Evolutionary conservation across 768 basidiomycete species (phyloP).

Genomic region (Podaxis sp.): DNA sequence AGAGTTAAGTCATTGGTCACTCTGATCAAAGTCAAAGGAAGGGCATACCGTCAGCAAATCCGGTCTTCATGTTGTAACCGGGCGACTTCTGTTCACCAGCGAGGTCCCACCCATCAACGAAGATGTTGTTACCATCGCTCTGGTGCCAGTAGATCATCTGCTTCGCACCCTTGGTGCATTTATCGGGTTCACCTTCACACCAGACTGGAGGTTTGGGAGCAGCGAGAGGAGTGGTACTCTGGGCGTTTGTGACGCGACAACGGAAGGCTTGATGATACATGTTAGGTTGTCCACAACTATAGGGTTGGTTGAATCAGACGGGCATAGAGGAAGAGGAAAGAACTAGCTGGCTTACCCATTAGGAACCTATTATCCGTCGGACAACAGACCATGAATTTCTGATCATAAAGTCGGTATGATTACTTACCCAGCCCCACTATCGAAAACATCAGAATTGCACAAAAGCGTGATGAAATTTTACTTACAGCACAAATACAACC

Average conservation of each 20-base stretch:
- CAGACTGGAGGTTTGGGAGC: constrained; percentile 46
- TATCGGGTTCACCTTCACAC: constrained; percentile 46
- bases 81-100: constrained; percentile 42
- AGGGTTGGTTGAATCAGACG: neutral
- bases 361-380: constrained; percentile 28
- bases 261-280: constrained; percentile 48
- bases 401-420: neutral
- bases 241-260: constrained; percentile 50
- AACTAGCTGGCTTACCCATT: constrained; percentile 32
- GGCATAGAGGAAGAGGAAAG: neutral
- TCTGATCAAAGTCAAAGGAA: neutral
- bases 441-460: constrained; percentile 7
- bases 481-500: constrained; percentile 56
- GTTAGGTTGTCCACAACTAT: constrained; percentile 53
- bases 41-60: constrained; percentile 45
- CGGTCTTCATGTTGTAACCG: constrained; percentile 48
- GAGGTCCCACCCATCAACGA: constrained; percentile 39
- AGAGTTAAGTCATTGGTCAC: neutral
- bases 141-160: constrained; percentile 61
- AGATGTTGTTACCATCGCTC: constrained; percentile 45
- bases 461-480: constrained; percentile 11
- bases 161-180: constrained; percentile 49
- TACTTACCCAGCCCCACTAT: constrained; percentile 56
- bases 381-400: neutral
- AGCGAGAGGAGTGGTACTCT: constrained; percentile 38